phyloP scores from a whole-genome alignment of 2,329 filamentous ascomycete genomes.

The Epichloe sibirici region DNA sequence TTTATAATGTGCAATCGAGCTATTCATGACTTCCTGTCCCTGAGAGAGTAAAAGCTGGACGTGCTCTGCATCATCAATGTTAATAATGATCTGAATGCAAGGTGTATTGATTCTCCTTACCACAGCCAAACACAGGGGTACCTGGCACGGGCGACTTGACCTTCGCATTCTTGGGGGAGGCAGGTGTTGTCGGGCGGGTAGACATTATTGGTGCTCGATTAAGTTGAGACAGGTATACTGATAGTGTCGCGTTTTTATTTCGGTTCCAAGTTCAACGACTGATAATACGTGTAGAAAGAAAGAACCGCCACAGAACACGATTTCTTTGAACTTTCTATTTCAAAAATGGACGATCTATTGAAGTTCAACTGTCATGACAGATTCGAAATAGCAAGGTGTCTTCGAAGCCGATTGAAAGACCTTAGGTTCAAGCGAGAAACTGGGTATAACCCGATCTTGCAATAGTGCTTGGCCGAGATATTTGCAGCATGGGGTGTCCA shows the following conservation, averaged over 20 bases:
- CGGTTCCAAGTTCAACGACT: neutral
- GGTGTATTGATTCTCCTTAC: constrained; percentile 27
- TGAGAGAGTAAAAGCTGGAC: constrained; percentile 53
- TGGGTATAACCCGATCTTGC: neutral
- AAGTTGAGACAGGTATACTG: neutral
- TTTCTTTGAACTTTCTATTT: neutral
- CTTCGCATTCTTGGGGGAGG: constrained; percentile 44
- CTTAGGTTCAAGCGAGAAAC: neutral
- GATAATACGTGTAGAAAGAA: neutral
- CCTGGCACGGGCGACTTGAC: constrained; percentile 48
- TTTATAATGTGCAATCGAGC: constrained; percentile 60
- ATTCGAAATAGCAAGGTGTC: neutral
- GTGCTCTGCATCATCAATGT: constrained; percentile 43
- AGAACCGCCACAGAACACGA: neutral
- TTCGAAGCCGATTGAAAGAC: neutral
- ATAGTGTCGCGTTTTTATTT: neutral
- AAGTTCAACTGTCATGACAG: no score
- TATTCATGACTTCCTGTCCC: constrained; percentile 52
- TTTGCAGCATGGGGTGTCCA: neutral
- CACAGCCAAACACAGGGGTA: constrained; percentile 50
- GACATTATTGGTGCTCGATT: constrained; percentile 25
- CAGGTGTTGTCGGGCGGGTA: constrained; percentile 34
- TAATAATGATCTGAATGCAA: neutral
- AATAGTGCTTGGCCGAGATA: neutral
- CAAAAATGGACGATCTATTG: neutral